Conservation (phyloP, 192 early-diverging fungal genomes). For the Borealophlyctis nickersoniae region DNA sequence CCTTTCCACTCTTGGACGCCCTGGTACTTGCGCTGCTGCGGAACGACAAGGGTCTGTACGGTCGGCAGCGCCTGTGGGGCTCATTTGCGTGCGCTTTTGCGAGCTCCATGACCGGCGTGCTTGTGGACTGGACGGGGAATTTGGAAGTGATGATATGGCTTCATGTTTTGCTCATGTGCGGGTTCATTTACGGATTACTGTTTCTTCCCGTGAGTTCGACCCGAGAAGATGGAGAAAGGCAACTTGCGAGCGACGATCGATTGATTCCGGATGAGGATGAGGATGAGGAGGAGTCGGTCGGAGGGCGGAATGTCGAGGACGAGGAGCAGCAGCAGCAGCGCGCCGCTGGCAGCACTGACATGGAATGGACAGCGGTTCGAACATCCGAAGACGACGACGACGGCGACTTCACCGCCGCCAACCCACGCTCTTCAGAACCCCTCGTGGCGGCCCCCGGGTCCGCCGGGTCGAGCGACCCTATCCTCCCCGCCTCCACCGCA, state of each 20-base stretch:
- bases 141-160: slow-evolving; percentile 1
- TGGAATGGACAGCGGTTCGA: too few species aligned
- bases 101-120: neutral
- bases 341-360: too few species aligned
- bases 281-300: neutral
- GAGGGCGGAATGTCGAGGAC: too few species aligned
- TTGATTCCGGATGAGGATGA: slow-evolving; percentile 3
- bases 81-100: slow-evolving; percentile 1
- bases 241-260: too few species aligned
- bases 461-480: too few species aligned
- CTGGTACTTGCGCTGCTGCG: neutral
- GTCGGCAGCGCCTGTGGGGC: slow-evolving; percentile 7
- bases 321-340: too few species aligned
- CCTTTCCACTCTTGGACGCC: slow-evolving; percentile 7
- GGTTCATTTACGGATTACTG: neutral
- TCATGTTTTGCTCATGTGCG: neutral
- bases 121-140: slow-evolving; percentile 1
- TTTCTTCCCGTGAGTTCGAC: slow-evolving; percentile 1
- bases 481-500: too few species aligned
- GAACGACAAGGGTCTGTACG: slow-evolving; percentile 5
- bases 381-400: too few species aligned
- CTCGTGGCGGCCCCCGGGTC: too few species aligned
- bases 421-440: too few species aligned
- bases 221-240: too few species aligned
- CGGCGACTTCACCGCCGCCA: too few species aligned